Evolutionary conservation across 768 basidiomycete genomes (phyloP), one percentile per base, ranked within the genome.

Genomic region (Phanerochaete carnosa): DNA sequence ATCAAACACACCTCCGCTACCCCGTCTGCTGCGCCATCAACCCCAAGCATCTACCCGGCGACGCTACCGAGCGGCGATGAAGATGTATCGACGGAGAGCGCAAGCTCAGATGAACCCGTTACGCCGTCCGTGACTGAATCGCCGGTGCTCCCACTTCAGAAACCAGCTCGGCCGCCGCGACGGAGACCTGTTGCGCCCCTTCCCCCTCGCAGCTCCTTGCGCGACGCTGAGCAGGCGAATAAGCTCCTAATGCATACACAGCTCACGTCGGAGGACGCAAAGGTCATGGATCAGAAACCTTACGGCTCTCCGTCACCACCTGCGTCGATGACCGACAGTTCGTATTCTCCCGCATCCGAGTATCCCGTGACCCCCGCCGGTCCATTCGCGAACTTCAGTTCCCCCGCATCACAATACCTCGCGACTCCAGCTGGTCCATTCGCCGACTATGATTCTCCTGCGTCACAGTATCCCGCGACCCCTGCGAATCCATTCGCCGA

Each of bases 261-360:
- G 45, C 30, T 50, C 16, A 16, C 59, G n/a, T 13, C 39, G 9
- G 47, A 19, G 43, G 37, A 53, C 54, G 57, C 52, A 49, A 35
- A 57, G 37, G 29, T 47, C 50, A 59, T 46, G 53, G 16, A 26
- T 28, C 37, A 37, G 22, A 37, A 32, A 6, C n/a, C 66, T 12
- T 72, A 74, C 61, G 70, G 70, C 45, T 77, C 76, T 35, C 69
- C 75, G 26, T 77, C 80, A 59, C 78, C 80, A 50, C 76, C 79
- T 19, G 69, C 75, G 29, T 78, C 78, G 51, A 67, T 22, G 30
- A 22, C 47, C 47, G 47, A 25, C 25, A 19, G 47, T 19, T 15
- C 7, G 47, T 19, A 25, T 19, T 29, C 39, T 19, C 39, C 39
- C 19, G 15, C 49, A 26, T 50, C 25, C 5, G 49, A 50, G 49